These are phyloP conservation scores for Sarcomyxa edulis DNA, from an alignment of 768 basidiomycete genomes.

Conservation along the genomic window DNA sequence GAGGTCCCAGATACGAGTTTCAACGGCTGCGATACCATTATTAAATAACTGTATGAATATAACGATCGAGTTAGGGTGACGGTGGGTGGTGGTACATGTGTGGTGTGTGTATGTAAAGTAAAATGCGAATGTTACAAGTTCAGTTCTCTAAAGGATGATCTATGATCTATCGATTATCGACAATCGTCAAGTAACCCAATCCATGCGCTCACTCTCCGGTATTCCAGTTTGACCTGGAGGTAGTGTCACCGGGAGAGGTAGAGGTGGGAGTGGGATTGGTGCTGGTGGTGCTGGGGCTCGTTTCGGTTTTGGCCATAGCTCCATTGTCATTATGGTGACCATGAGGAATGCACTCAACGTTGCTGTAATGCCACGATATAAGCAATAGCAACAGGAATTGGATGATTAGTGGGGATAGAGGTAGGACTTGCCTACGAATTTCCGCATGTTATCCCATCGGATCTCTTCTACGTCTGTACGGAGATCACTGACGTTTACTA, in stretches of 20 bases:
- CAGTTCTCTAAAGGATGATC: too few relatives aligned
- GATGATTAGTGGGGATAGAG: not conserved
- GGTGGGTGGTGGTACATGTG: too few relatives aligned
- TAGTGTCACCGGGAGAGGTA: not conserved
- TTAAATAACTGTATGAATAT: too few relatives aligned
- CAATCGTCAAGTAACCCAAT: too few relatives aligned
- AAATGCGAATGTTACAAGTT: too few relatives aligned
- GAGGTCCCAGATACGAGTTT: too few relatives aligned
- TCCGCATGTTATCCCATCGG: conserved; percentile 86
- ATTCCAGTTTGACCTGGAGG: conserved; percentile 4
- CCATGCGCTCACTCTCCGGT: too few relatives aligned
- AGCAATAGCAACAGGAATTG: conserved; percentile 3
- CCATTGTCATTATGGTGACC: conserved; percentile 67
- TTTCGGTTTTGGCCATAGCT: conserved; percentile 46
- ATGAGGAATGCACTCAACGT: conserved; percentile 62
- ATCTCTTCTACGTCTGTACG: conserved; percentile 80
- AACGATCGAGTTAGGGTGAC: too few relatives aligned
- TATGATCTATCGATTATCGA: too few relatives aligned
- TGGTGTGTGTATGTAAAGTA: too few relatives aligned
- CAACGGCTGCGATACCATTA: too few relatives aligned
- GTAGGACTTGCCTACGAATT: conserved; percentile 60
- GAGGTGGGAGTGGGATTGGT: conserved; percentile 7
- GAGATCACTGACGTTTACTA: conserved; percentile 72
- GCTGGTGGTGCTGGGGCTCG: conserved; percentile 21
- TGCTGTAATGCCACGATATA: conserved; percentile 28